Conservation (phyloP, 163 green algal genomes). For the Scenedesmus sp. region DNA sequence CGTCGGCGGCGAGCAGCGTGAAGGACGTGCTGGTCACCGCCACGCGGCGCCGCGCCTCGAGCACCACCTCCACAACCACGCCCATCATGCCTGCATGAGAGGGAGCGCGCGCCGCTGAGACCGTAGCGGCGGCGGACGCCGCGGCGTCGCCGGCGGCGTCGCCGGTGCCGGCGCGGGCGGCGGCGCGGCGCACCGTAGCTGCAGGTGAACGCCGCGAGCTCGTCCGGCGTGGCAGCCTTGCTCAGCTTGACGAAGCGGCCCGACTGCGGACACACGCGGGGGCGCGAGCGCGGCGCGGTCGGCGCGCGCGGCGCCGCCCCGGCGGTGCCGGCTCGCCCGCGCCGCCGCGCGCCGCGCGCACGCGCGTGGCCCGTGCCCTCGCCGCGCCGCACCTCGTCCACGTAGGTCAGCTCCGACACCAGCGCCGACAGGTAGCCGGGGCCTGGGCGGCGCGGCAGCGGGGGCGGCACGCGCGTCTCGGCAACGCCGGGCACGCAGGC, state of each 20-base stretch:
- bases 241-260: not conserved
- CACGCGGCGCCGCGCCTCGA: constrained; percentile 4
- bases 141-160: too few species aligned
- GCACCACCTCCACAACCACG: constrained; percentile 27
- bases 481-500: too few species aligned
- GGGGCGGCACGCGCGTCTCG: too few species aligned
- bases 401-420: constrained; percentile 10
- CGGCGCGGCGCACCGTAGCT: constrained; percentile 16
- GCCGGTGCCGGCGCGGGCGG: too few species aligned
- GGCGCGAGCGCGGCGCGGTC: too few species aligned
- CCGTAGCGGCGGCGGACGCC: not conserved
- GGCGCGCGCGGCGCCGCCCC: too few species aligned
- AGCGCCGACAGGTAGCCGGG: constrained; percentile 24
- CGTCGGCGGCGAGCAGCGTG: not conserved
- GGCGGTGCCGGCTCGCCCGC: too few species aligned
- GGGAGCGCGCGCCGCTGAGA: not conserved
- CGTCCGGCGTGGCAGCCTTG: not conserved
- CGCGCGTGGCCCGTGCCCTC: too few species aligned
- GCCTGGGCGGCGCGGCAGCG: too few species aligned
- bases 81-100: constrained; percentile 23
- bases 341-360: too few species aligned
- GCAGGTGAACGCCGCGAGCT: constrained; percentile 25
- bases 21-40: not conserved
- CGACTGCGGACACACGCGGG: too few species aligned
- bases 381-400: constrained; percentile 15